A percentile compares a stretch with the other conserved stretches of the same genome.
These are phyloP conservation scores for Suillus bovinus DNA, from an alignment of 768 basidiomycete genomes.

Conservation along the genomic window DNA sequence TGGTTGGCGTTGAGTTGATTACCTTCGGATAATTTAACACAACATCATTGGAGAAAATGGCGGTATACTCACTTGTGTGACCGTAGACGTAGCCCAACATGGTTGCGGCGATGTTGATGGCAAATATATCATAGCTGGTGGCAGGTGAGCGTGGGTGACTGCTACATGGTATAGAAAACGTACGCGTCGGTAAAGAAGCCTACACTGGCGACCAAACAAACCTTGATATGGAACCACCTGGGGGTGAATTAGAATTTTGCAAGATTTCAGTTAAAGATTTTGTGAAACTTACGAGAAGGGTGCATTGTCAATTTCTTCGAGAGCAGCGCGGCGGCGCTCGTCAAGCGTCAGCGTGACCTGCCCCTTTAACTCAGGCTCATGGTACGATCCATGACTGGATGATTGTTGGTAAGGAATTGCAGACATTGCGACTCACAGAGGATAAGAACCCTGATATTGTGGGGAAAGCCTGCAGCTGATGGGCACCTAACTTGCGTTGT, in stretches of 20 bases:
- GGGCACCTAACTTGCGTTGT: background rate
- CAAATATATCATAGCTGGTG: conserved; percentile 74
- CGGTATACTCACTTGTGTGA: conserved; percentile 12
- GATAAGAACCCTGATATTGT: background rate
- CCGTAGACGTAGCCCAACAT: conserved; percentile 88
- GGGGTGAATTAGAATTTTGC: conserved; percentile 4
- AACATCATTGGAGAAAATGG: background rate
- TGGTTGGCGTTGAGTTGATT: conserved; percentile 51
- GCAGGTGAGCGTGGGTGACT: background rate
- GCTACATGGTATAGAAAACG: conserved; percentile 21
- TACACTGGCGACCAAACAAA: conserved; percentile 68
- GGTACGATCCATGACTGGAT: conserved; percentile 32
- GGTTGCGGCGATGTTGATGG: conserved; percentile 80
- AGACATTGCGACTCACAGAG: conserved; percentile 19
- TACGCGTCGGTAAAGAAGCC: conserved; percentile 92
- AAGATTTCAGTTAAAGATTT: background rate
- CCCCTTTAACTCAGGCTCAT: conserved; percentile 23
- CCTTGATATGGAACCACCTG: conserved; percentile 86
- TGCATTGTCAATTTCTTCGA: conserved; percentile 87
- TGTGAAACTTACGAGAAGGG: conserved; percentile 65
- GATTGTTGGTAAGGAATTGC: conserved; percentile 24
- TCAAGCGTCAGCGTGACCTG: conserved; percentile 47
- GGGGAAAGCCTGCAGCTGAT: background rate
- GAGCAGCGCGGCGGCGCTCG: conserved; percentile 74
- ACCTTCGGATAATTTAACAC: conserved; percentile 11